Percentiles rank a stretch among this genome's conserved stretches.
Evolutionary conservation across 495 filamentous ascomycete genomes (phyloP).

Genomic region (Penicillium silybi): DNA sequence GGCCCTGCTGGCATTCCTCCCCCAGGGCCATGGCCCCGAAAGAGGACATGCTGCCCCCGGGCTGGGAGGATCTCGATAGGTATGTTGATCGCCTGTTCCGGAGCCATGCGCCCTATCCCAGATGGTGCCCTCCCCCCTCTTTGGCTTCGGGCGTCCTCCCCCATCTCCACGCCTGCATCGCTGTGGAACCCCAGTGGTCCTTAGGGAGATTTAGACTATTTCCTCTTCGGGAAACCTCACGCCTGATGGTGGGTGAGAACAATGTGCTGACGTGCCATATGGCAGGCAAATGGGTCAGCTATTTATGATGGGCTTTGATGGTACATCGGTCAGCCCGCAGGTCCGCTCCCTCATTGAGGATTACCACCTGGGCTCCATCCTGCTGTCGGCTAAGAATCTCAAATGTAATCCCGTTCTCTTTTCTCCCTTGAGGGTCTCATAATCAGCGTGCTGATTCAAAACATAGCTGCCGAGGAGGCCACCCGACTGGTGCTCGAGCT

Average conservation of each 20-base stretch:
- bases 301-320: slow-evolving; percentile 95
- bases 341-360: slow-evolving; percentile 81
- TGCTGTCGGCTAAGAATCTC: slow-evolving; percentile 85
- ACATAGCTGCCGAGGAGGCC: slow-evolving; percentile 70
- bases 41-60: slow-evolving; percentile 47
- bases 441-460: slow-evolving; percentile 16
- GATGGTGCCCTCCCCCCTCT: neutral
- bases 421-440: neutral
- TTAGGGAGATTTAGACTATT: slow-evolving; percentile 14
- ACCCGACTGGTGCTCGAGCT: slow-evolving; percentile 77
- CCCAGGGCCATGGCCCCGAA: slow-evolving; percentile 48
- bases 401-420: slow-evolving; percentile 57
- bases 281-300: slow-evolving; percentile 72
- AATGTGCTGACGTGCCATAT: slow-evolving; percentile 20
- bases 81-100: slow-evolving; percentile 29
- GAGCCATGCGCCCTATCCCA: neutral
- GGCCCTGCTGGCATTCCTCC: slow-evolving; percentile 34
- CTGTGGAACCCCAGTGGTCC: slow-evolving; percentile 19
- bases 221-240: slow-evolving; percentile 13
- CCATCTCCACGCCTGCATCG: slow-evolving; percentile 4
- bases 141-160: neutral
- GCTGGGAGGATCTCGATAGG: slow-evolving; percentile 48
- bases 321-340: slow-evolving; percentile 78
- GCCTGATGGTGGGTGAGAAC: slow-evolving; percentile 29
- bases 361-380: slow-evolving; percentile 77